phyloP scores from a whole-genome alignment of 768 basidiomycete genomes.

The Leccinum sublutescens region DNA sequence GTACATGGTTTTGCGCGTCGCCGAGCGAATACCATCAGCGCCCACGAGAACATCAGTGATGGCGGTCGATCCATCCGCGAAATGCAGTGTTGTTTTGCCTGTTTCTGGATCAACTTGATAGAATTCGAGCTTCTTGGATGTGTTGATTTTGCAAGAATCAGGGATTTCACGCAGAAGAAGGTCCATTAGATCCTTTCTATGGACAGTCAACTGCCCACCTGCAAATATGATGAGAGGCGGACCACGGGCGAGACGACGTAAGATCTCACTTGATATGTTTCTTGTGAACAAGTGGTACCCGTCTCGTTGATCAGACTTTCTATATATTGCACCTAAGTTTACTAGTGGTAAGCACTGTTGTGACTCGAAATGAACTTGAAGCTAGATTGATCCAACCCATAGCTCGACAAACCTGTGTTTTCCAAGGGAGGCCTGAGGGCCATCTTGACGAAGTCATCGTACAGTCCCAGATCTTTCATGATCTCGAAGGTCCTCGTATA shows the following conservation, averaged over 20 bases:
- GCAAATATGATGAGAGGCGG: not conserved
- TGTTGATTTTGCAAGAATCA: slow-evolving; percentile 29
- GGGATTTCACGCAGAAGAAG: slow-evolving; percentile 32
- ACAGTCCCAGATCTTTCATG: slow-evolving; percentile 39
- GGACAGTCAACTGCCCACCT: slow-evolving; percentile 34
- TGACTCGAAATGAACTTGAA: not conserved
- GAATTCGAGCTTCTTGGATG: slow-evolving; percentile 34
- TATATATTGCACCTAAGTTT: slow-evolving; percentile 23
- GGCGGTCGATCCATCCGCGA: slow-evolving; percentile 36
- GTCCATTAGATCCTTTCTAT: slow-evolving; percentile 39
- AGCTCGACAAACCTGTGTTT: slow-evolving; percentile 15
- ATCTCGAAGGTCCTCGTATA: slow-evolving; percentile 47
- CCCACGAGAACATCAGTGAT: slow-evolving; percentile 42
- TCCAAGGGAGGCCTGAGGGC: slow-evolving; percentile 17
- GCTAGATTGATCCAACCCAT: not conserved
- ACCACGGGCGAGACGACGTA: not conserved
- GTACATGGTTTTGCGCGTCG: slow-evolving; percentile 30
- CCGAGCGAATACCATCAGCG: slow-evolving; percentile 44
- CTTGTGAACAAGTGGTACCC: slow-evolving; percentile 30
- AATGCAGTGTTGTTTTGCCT: slow-evolving; percentile 32
- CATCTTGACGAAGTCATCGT: slow-evolving; percentile 30
- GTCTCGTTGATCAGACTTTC: slow-evolving; percentile 35
- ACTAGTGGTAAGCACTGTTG: not conserved
- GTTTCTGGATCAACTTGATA: slow-evolving; percentile 26
- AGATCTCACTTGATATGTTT: slow-evolving; percentile 24